Base-by-base conservation (phyloP, 1,284 basidiomycete genomes). In the Trichosporon asahii region DNA sequence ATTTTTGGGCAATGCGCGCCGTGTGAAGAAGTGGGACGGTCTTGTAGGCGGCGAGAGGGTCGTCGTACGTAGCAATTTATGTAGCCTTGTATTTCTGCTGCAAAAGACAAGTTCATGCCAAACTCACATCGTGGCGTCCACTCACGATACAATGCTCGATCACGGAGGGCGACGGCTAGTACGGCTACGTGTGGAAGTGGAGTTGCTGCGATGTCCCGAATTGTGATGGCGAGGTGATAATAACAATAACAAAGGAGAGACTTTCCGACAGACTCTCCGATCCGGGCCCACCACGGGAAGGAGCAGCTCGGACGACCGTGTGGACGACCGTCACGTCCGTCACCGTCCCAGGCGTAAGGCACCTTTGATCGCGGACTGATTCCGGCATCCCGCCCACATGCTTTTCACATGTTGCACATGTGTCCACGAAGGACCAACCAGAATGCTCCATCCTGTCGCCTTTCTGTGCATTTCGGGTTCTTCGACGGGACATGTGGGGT, bases 1-100 rank as follows among this genome's bases (percentile, higher is more conserved):
- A n/a, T n/a, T n/a, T 18, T 35, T 33, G 53, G 18, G 8, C 25
- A 31, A 46, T 66, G 66, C 53, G 44, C 11, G n/a, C n/a, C 49
- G 35, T 25, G 33, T 40, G 55, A 40, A 15, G n/a, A n/a, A n/a
- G n/a, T n/a, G n/a, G n/a, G n/a, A n/a, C n/a, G n/a, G 9, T 40
- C 21, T 66, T 27, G 66, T 66, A 27, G 33, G 15, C 15, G 66
- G 5, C 6, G 9, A 9, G 27, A 29, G 25, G 46, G 65, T 4
- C 25, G 55, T 15, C 14, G 44, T 25, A 21, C 21, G 49, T 53
- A 53, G 57, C 57, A 12, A n/a, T n/a, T n/a, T 31, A 61, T 61
- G 57, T 61, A 61, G 57, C 57, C 57, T 61, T 61, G 57, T 61
- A 61, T 31, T 18, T 61, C n/a, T 61, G 55, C 57, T 18, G 29